These are phyloP conservation scores for Fusarium stilboides DNA, from an alignment of 2,329 filamentous ascomycete species.

Conservation along the genomic window DNA sequence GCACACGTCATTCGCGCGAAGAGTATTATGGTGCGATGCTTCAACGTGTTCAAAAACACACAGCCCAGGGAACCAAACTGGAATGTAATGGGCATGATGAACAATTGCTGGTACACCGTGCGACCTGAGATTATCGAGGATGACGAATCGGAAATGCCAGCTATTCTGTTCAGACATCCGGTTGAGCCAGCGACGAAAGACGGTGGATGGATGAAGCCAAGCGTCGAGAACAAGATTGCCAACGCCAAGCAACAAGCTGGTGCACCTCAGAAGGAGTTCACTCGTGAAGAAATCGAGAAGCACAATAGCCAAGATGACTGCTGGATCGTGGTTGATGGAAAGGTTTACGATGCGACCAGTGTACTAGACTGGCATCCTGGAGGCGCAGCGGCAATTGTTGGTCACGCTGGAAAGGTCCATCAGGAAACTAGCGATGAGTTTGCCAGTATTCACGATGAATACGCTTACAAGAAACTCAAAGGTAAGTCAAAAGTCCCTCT, in stretches of 20 bases:
- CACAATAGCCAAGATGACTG: slow-evolving; percentile 64
- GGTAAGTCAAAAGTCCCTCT: slow-evolving; percentile 44
- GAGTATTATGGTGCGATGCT: slow-evolving; percentile 62
- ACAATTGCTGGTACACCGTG: slow-evolving; percentile 66
- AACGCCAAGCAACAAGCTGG: slow-evolving; percentile 60
- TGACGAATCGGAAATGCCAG: slow-evolving; percentile 48
- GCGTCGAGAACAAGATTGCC: slow-evolving; percentile 61
- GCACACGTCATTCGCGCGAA: slow-evolving; percentile 58
- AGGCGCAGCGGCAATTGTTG: slow-evolving; percentile 62
- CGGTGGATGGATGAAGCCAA: slow-evolving; percentile 67
- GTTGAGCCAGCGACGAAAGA: slow-evolving; percentile 59
- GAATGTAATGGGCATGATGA: slow-evolving; percentile 70
- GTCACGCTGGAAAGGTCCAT: slow-evolving; percentile 66
- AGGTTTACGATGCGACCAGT: slow-evolving; percentile 66
- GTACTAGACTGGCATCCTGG: slow-evolving; percentile 52
- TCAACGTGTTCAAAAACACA: slow-evolving; percentile 66
- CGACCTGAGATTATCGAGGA: slow-evolving; percentile 57
- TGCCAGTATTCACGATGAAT: slow-evolving; percentile 66
- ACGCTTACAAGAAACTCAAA: slow-evolving; percentile 64
- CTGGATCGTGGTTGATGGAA: slow-evolving; percentile 68
- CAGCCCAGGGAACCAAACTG: slow-evolving; percentile 62
- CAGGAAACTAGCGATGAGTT: slow-evolving; percentile 65
- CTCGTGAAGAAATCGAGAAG: slow-evolving; percentile 67
- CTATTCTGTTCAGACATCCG: slow-evolving; percentile 63
- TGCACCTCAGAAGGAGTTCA: slow-evolving; percentile 66